These are phyloP conservation scores for Parietichytrium sp. DNA, from an alignment of 108 stramenopile genomes.

Conservation along the genomic window DNA sequence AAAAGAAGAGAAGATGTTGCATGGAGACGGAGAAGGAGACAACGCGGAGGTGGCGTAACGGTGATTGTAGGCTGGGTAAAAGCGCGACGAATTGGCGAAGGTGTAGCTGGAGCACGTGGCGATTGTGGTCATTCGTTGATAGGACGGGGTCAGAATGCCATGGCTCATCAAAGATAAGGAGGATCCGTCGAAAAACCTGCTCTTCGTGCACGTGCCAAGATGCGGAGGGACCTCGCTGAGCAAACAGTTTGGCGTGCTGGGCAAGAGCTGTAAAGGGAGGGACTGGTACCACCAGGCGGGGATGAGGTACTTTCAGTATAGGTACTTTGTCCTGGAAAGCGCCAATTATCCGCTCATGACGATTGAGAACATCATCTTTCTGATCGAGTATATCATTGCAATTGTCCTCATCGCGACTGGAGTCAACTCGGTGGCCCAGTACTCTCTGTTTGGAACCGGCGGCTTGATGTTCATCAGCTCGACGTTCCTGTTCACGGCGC, in stretches of 20 bases:
- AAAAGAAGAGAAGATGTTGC: no score
- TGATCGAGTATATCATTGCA: background rate
- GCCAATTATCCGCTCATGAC: slow-evolving; percentile 64
- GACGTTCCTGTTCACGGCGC: slow-evolving; percentile 60
- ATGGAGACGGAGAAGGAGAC: no score
- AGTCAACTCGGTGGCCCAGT: background rate
- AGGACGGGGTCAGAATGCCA: background rate
- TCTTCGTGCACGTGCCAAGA: slow-evolving; percentile 69
- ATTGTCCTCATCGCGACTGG: background rate
- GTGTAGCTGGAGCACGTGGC: no score
- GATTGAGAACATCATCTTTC: slow-evolving; percentile 43
- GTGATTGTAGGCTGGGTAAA: no score
- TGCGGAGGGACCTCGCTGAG: slow-evolving; percentile 66
- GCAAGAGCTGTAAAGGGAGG: slow-evolving; percentile 46
- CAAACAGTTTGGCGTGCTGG: slow-evolving; percentile 59
- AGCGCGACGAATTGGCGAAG: no score
- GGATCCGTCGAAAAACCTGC: slow-evolving; percentile 41
- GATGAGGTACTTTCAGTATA: slow-evolving; percentile 61
- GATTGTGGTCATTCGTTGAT: no score
- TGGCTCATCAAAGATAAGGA: slow-evolving; percentile 25
- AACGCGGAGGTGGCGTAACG: no score
- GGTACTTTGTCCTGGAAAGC: slow-evolving; percentile 59
- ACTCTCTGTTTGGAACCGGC: slow-evolving; percentile 6
- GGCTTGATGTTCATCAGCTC: slow-evolving; percentile 52
- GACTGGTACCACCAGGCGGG: slow-evolving; percentile 43